Base-by-base conservation (phyloP, 202 grass and related monocot genomes). In the Brachypodium distachyon region DNA sequence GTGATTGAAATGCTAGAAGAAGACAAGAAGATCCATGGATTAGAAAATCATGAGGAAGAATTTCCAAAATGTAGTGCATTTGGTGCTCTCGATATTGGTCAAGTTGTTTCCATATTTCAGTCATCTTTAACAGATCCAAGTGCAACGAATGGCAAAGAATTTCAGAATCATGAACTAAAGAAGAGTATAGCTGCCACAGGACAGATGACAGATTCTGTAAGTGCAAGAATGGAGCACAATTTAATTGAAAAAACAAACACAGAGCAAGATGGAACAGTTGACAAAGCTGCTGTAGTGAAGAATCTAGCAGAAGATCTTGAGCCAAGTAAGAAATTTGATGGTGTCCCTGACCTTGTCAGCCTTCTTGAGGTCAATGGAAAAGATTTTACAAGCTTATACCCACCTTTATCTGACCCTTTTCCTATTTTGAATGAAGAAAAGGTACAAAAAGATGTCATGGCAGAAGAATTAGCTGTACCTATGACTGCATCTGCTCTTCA, bases 351-450 rank as follows among this genome's bases (percentile, higher is more conserved):
- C 23, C 47, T 63, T 9, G 4, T 80, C 18, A 53, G 17, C 21
- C 40, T 37, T 70, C 10, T 34, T 14, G 31, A 56, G 9, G 21
- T 37, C 61, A 60, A 74, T 27, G 23, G 75, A 74, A 49, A 85
- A 17, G 21, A 70, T 40, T 61, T 38, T 42, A 50, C 51, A 61
- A 17, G 60, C 38, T 77, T 77, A 38, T 41, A 33, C 10, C 56
- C 79, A 67, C 71, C 33, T 73, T 60, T 36, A 52, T 73, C 58
- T 36, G 9, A 44, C 29, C 52, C 19, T 77, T 47, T 73, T 54
- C n/a, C 32, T 61, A 68, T 22, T 78, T 29, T 82, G 42, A 85
- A 76, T 69, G 78, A 74, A 74, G 82, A 67, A 38, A 42, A 76
- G 2, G 16, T 51, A 65, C 54, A 77, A 11, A 46, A 47, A 71